phyloP scores from a whole-genome alignment of 164 flowering plant species.

The Saururus chinensis region DNA sequence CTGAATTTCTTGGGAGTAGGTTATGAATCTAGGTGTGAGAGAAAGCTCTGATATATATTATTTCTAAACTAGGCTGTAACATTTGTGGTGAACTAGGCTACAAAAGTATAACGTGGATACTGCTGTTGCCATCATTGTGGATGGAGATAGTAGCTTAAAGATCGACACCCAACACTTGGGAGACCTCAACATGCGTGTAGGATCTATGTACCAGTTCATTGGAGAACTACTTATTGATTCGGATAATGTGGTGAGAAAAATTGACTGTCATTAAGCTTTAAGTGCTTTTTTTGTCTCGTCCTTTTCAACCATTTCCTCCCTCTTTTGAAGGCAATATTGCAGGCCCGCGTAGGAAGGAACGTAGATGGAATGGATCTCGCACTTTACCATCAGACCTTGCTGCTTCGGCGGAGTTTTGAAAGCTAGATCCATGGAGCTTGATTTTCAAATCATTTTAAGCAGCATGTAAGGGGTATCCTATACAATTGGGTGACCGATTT shows the following conservation, averaged over 20 bases:
- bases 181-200: slow-evolving; percentile 45
- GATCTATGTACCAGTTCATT: slow-evolving; percentile 80
- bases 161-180: slow-evolving; percentile 61
- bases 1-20: no score
- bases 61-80: not conserved
- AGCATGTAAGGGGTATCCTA: not conserved
- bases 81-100: slow-evolving; percentile 26
- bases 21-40: no score
- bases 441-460: not conserved
- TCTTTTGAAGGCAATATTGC: slow-evolving; percentile 43
- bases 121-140: slow-evolving; percentile 44
- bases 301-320: not conserved
- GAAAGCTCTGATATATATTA: no score
- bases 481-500: not conserved
- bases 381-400: slow-evolving; percentile 65
- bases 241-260: not conserved
- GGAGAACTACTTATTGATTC: slow-evolving; percentile 43
- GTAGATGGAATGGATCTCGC: slow-evolving; percentile 84
- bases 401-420: slow-evolving; percentile 54
- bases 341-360: slow-evolving; percentile 75
- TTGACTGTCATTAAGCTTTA: not conserved
- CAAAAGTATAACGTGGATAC: slow-evolving; percentile 50
- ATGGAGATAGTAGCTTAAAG: slow-evolving; percentile 45
- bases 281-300: not conserved
- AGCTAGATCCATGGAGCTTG: slow-evolving; percentile 23